These are phyloP conservation scores for Nitzschia inconspicua DNA, from an alignment of 108 stramenopile species.

Conservation along the genomic window DNA sequence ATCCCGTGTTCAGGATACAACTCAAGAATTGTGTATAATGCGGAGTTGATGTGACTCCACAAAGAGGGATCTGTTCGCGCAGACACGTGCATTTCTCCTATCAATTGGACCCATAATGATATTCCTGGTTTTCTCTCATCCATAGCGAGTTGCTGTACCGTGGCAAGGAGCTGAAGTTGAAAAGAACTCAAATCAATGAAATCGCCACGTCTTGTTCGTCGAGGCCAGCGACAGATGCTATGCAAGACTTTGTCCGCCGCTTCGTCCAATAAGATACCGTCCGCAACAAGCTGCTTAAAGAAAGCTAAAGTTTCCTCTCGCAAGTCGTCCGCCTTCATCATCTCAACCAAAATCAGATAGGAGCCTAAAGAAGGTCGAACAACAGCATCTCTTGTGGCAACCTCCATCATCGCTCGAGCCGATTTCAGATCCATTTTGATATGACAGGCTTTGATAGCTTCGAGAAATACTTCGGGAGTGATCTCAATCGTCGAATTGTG, in stretches of 20 bases:
- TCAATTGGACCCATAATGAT: slow-evolving; percentile 11
- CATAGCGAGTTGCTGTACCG: neutral
- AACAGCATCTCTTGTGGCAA: slow-evolving; percentile 1
- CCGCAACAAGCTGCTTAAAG: slow-evolving; percentile 2
- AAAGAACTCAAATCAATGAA: slow-evolving; percentile 21
- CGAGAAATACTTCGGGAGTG: slow-evolving; percentile 12
- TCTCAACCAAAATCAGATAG: slow-evolving; percentile 16
- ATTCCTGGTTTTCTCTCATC: slow-evolving; percentile 1
- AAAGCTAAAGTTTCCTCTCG: slow-evolving; percentile 8
- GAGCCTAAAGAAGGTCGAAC: neutral
- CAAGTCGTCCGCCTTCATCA: slow-evolving; percentile 22
- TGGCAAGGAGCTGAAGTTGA: neutral
- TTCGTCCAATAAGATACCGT: neutral
- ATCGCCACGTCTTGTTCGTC: slow-evolving; percentile 19
- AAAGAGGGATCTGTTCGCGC: slow-evolving; percentile 12
- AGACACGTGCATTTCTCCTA: slow-evolving; percentile 1
- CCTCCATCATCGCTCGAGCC: slow-evolving; percentile 7
- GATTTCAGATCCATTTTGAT: slow-evolving; percentile 3
- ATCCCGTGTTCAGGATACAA: slow-evolving; percentile 12
- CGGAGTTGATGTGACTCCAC: neutral
- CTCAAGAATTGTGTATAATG: slow-evolving; percentile 8
- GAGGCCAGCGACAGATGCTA: slow-evolving; percentile 23
- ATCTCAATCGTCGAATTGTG: slow-evolving; percentile 6
- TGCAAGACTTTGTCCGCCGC: slow-evolving; percentile 14
- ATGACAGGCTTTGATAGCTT: slow-evolving; percentile 19